Evolutionary conservation across 2,329 filamentous ascomycete species (phyloP), one percentile per base, ranked within the genome.

Genomic region (Ampelomyces quisqualis): DNA sequence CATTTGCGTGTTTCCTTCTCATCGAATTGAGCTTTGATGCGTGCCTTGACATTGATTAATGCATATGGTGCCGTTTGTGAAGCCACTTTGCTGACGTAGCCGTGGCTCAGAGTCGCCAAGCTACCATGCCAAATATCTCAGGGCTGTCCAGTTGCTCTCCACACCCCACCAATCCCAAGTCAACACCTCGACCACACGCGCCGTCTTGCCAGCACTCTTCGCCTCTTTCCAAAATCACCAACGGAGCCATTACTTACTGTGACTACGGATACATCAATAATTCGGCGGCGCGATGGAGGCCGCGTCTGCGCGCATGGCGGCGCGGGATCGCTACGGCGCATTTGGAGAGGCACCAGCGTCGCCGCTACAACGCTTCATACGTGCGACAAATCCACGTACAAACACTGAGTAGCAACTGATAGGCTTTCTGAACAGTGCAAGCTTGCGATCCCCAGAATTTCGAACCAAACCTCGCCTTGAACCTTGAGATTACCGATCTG

Each of bases 371-470:
- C 86, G 93, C 71, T 96, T 90, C 71, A 95, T 98, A 70, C 84
- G 79, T 82, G 72, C 48, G 77, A 21, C 22, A 14, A 13, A 7
- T 18, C 13, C 11, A 14, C 1, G 2, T 20, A 4, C 18, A 11
- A 5, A 14, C n/a, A n/a, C n/a, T n/a, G n/a, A n/a, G n/a, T n/a
- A n/a, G n/a, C n/a, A n/a, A n/a, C n/a, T n/a, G n/a, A n/a, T n/a
- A n/a, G n/a, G n/a, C n/a, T n/a, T n/a, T n/a, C n/a, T 8, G 17
- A 31, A 31, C 34, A 82, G 79, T 93, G 68, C 90, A 90, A 73
- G 91, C 93, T 53, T 97, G 93, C 76, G 94, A 93, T 62, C 89
- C 93, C 36, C 88, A 95, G 69, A 96, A 97, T 74, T 96, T 90
- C 76, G 93, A 98, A 75, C 91, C 93, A 49, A 97, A 98, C 67